These are phyloP conservation scores for Medicago arabica DNA, from an alignment of 306 rosid species.

Conservation along the genomic window DNA sequence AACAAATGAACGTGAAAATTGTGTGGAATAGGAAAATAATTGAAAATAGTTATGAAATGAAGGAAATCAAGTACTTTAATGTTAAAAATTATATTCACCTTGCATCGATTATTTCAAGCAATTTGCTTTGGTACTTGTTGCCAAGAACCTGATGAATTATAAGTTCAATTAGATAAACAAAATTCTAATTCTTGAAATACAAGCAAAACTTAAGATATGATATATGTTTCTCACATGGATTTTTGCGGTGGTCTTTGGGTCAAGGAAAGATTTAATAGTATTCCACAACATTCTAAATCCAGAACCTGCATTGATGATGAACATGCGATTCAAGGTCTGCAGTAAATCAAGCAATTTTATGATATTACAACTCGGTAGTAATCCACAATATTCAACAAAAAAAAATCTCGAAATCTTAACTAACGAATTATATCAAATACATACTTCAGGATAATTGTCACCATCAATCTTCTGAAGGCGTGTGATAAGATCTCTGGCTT, in stretches of 20 bases:
- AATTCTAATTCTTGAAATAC: conserved; percentile 15
- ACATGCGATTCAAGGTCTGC: conserved; percentile 96
- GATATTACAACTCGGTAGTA: conserved; percentile 38
- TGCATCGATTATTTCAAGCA: conserved; percentile 91
- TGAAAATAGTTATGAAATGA: not conserved
- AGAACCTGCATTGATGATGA: conserved; percentile 97
- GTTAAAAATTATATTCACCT: conserved; percentile 54
- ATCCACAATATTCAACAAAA: not conserved
- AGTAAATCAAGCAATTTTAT: conserved; percentile 38
- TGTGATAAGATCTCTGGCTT: conserved; percentile 77
- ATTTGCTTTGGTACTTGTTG: conserved; percentile 86
- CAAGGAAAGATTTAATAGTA: conserved; percentile 92
- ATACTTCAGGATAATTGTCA: conserved; percentile 90
- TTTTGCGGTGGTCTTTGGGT: conserved; percentile 86
- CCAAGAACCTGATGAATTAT: conserved; percentile 77
- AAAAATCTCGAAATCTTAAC: not conserved
- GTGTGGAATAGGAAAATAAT: not conserved
- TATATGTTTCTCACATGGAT: conserved; percentile 61
- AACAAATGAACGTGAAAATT: conserved; percentile 29
- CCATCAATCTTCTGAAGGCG: conserved; percentile 83
- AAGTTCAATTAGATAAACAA: conserved; percentile 35
- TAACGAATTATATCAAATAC: conserved; percentile 15
- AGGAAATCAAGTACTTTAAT: not conserved
- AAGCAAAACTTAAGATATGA: conserved; percentile 19
- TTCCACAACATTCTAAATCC: conserved; percentile 95